Base-by-base conservation (phyloP, 331 rosid species). In the Quercus lobata region DNA sequence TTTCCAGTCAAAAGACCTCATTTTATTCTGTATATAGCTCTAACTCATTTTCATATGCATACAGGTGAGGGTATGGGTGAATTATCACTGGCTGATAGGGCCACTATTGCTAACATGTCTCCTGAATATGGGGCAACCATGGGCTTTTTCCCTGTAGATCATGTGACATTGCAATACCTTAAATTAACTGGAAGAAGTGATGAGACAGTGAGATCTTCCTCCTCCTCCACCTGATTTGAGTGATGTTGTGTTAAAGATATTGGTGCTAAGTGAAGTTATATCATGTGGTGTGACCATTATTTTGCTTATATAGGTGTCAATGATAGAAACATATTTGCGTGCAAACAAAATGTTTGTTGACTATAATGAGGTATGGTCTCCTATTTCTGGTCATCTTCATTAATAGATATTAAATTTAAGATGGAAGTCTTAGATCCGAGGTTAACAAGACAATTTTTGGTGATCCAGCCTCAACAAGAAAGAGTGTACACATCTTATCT, bases 401-500 rank as follows among this genome's bases (percentile, higher is more conserved):
- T 24, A 17, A 6, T 17, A 22, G 34, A 27, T 53, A 54, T n/a
- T 44, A 9, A 72, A 7, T 53, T 49, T 37, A 17, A 53, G 44
- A 16, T 54, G 41, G 21, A 72, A 72, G 35, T 70, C 52, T 6
- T 68, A 68, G 52, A 32, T 57, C 11, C 1, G 35, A n/a, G 21
- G 11, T 11, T 44, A 69, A n/a, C 2, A 6, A 30, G 37, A n/a
- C 27, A 32, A 5, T 62, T 62, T 68, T 54, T 41, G 11, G 7
- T 18, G 17, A 17, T 60, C 18, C 71, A 80, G 79, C 76, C 79
- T 65, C 79, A 68, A 66, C 75, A 74, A 68, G 79, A 74, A 68
- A 74, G 49, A 18, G 80, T 27, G 17, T 81, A 75, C 60, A 24
- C 84, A 61, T 81, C 80, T 14, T 76, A 75, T 57, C 55, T 81